These are phyloP conservation scores for Colletotrichum godetiae DNA, from an alignment of 2,329 filamentous ascomycete genomes.

Conservation along the genomic window DNA sequence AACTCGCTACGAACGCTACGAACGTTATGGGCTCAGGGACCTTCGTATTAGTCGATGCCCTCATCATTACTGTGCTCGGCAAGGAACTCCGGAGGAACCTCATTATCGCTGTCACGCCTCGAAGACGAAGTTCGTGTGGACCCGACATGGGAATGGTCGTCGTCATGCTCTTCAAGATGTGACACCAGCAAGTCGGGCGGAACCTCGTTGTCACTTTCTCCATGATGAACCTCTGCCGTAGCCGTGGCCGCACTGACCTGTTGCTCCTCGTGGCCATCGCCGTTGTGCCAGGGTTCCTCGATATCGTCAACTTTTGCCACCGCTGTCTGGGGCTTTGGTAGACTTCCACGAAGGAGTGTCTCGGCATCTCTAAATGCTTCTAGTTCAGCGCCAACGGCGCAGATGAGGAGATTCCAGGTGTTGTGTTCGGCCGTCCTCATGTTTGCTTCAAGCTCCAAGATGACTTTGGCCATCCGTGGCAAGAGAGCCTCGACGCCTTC, in stretches of 20 bases:
- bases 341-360: conserved; percentile 59
- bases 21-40: too few relatives aligned
- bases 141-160: conserved; percentile 36
- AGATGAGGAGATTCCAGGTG: conserved; percentile 80
- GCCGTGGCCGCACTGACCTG: not conserved
- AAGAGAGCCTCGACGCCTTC: conserved; percentile 60
- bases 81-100: conserved; percentile 64
- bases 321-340: conserved; percentile 36
- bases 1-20: not conserved
- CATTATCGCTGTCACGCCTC: conserved; percentile 56
- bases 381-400: conserved; percentile 79
- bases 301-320: conserved; percentile 39
- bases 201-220: conserved; percentile 55
- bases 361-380: conserved; percentile 74
- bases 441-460: conserved; percentile 65
- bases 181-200: conserved; percentile 53
- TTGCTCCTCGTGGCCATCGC: conserved; percentile 12
- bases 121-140: conserved; percentile 1
- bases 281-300: conserved; percentile 29
- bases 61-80: conserved; percentile 52
- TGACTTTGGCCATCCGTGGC: conserved; percentile 65
- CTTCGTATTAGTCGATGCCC: conserved; percentile 7
- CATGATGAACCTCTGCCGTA: conserved; percentile 21
- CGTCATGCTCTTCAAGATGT: conserved; percentile 43
- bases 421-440: conserved; percentile 67